Evolutionary conservation across 1,284 basidiomycete species (phyloP), one percentile per base, ranked within the genome.

Genomic region (Ganoderma leucocontextum): DNA sequence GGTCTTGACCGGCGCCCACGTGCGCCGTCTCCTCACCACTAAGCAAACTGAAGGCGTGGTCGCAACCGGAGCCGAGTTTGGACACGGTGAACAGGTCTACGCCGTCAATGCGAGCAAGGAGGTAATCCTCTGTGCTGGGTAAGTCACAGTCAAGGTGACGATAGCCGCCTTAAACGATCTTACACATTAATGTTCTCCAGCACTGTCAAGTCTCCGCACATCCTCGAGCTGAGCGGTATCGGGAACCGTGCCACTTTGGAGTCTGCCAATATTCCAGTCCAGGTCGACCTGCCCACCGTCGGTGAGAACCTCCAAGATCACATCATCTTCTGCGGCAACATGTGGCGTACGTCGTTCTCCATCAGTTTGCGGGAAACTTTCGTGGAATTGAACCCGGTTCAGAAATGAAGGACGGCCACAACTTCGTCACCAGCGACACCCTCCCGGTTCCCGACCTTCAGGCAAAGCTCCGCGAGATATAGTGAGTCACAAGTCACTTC

Each of bases 271-370:
- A 76, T 85, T 53, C 67, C 76, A 0, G 75, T 77, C 47, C 73
- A 76, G 38, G 71, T 81, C 61, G 74, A 82, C 52, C 74, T 85
- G 7, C 79, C 82, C 3, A 79, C 80, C 38, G 82, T 85, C 0
- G 84, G 84, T 5, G 77, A 77, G 63, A 85, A 85, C 67, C 73
- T 85, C 39, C 80, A 81, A 60, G 83, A 84, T 67, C 84, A 84
- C 25, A 60, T 72, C 10, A 53, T 74, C 22, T 63, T 67, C 36
- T 72, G 62, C 19, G 75, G 72, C 53, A 42, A 57, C 62, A 47
- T 13, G 3, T 68, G 63, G 22, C 35, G 70, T 71, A 49, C 33
- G 59, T 53, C 7, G 8, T 4, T 33, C 13, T 17, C 52, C 36
- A 47, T 22, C n/a, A 29, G 29, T 29, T 29, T 19, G 42, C n/a